phyloP scores from a whole-genome alignment of 441 rosid genomes.

The Euphorbia schlechtendalii region DNA sequence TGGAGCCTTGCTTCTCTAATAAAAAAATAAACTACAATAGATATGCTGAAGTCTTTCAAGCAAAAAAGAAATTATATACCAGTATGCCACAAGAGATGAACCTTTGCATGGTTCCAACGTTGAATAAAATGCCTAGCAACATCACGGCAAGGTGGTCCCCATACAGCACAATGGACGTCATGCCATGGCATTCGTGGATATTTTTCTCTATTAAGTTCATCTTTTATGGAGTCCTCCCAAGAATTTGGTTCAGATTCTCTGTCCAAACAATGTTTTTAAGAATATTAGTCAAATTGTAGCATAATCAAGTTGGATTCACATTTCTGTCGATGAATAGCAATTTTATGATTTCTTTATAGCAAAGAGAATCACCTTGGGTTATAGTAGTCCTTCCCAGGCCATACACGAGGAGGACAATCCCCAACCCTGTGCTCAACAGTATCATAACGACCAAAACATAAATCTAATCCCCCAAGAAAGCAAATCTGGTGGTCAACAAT shows the following conservation, averaged over 20 bases:
- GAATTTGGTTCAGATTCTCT: slow-evolving; percentile 99
- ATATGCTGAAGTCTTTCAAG: slow-evolving; percentile 11
- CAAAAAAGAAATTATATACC: background rate
- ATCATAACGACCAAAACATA: slow-evolving; percentile 98
- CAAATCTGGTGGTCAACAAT: slow-evolving; percentile 86
- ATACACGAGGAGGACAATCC: slow-evolving; percentile 64
- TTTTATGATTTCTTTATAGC: background rate
- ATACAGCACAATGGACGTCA: slow-evolving; percentile 93
- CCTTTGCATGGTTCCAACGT: slow-evolving; percentile 99
- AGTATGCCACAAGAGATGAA: slow-evolving; percentile 18
- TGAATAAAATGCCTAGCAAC: slow-evolving; percentile 96
- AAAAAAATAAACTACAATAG: slow-evolving; percentile 11
- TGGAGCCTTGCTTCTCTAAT: slow-evolving; percentile 91
- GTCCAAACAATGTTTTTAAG: slow-evolving; percentile 16
- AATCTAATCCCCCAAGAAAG: slow-evolving; percentile 93
- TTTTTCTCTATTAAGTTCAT: slow-evolving; percentile 77
- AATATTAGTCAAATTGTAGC: slow-evolving; percentile 5
- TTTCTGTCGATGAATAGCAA: background rate
- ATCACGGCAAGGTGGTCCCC: slow-evolving; percentile 99
- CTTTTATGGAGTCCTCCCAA: slow-evolving; percentile 94
- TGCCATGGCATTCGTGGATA: slow-evolving; percentile 99
- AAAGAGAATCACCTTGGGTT: slow-evolving; percentile 67
- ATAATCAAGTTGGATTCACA: background rate
- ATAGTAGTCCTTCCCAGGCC: slow-evolving; percentile 99
- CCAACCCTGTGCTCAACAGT: slow-evolving; percentile 75